These are phyloP conservation scores for Colletotrichum sp. DNA, from an alignment of 2,329 filamentous ascomycete species.

Conservation along the genomic window DNA sequence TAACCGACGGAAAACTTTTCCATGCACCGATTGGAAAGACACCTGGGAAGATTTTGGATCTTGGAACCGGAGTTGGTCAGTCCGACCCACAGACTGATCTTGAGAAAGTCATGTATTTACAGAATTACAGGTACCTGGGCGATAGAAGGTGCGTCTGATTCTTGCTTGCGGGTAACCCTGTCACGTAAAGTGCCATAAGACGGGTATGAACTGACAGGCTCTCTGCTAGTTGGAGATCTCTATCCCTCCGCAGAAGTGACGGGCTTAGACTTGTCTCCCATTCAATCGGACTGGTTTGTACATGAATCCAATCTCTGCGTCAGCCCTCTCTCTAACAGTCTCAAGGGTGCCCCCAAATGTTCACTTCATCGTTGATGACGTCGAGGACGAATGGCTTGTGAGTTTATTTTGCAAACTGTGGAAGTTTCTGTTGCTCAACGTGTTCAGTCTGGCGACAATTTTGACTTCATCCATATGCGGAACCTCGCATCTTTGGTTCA, in stretches of 20 bases:
- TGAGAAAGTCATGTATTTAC: not conserved
- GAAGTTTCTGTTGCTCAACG: not conserved
- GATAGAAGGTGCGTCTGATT: not conserved
- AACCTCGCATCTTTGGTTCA: not conserved
- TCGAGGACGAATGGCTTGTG: not conserved
- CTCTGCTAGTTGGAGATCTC: not conserved
- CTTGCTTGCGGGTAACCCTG: not conserved
- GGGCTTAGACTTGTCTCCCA: not conserved
- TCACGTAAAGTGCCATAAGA: not conserved
- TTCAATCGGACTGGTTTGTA: not conserved
- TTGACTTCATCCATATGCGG: not conserved
- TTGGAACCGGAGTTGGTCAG: not conserved
- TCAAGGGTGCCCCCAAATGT: not conserved
- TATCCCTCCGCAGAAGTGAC: not conserved
- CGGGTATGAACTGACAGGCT: not conserved
- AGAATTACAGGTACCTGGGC: not conserved
- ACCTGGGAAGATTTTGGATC: not conserved
- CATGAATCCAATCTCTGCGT: not conserved
- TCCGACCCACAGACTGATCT: no score
- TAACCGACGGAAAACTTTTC: not conserved
- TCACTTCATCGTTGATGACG: not conserved
- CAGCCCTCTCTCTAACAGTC: not conserved
- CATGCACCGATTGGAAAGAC: not conserved
- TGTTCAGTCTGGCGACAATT: not conserved
- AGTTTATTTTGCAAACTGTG: rapidly evolving